Conservation (phyloP, 306 rosid species). For the Medicago ruthenica region DNA sequence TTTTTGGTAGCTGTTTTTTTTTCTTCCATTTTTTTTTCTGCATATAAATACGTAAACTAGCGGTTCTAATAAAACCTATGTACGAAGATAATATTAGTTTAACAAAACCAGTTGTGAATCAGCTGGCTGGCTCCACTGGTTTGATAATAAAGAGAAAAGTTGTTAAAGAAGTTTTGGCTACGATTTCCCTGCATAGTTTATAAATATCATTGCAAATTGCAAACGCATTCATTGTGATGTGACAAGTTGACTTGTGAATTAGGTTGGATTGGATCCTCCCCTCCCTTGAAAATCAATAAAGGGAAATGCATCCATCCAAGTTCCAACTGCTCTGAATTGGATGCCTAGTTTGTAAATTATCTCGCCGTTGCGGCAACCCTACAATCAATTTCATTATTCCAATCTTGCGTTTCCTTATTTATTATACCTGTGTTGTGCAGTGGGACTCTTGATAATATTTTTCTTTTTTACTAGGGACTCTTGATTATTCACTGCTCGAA, state of each 20-base stretch:
- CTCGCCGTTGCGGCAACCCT: not conserved
- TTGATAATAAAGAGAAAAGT: constrained; percentile 8
- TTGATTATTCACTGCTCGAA: too few species aligned
- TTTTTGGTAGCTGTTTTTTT: not conserved
- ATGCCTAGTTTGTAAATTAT: constrained; percentile 1
- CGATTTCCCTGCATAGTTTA: not conserved
- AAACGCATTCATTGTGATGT: constrained; percentile 5
- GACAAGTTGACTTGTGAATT: constrained; percentile 12
- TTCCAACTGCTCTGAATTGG: too few species aligned
- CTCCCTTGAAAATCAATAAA: constrained; percentile 2
- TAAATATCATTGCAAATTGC: constrained; percentile 9
- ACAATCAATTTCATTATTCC: constrained; percentile 1
- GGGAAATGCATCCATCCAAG: not conserved
- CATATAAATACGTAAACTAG: not conserved
- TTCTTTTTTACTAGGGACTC: not conserved
- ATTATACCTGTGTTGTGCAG: not conserved
- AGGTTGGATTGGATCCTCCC: not conserved
- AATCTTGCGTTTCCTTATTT: not conserved
- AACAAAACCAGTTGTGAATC: constrained; percentile 3
- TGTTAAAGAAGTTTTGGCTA: not conserved
- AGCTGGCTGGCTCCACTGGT: not conserved
- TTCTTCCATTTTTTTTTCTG: not conserved
- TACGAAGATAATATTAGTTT: not conserved
- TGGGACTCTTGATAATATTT: not conserved
- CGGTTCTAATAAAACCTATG: not conserved